A percentile compares a stretch with the other conserved stretches of the same genome.
These are phyloP conservation scores for Monascus ruber DNA, from an alignment of 2,329 filamentous ascomycete species.

Conservation along the genomic window DNA sequence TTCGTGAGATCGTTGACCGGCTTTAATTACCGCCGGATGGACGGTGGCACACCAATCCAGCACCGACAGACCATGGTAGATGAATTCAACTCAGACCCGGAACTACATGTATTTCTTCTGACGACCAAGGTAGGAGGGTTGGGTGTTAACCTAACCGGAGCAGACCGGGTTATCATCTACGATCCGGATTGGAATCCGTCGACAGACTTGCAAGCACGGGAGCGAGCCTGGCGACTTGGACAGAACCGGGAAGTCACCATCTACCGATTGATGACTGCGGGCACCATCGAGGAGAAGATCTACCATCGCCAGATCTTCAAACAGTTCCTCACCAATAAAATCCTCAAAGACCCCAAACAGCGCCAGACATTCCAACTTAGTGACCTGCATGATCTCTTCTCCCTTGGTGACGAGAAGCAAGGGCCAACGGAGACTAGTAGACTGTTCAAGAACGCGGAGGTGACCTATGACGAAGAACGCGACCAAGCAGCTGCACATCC, in stretches of 20 bases:
- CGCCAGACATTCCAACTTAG: slow-evolving; percentile 80
- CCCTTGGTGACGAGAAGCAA: slow-evolving; percentile 55
- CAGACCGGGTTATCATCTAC: slow-evolving; percentile 93
- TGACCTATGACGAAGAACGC: slow-evolving; percentile 45
- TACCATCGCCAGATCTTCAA: slow-evolving; percentile 99
- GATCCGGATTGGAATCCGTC: slow-evolving; percentile 99
- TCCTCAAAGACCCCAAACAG: slow-evolving; percentile 87
- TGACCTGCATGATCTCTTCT: slow-evolving; percentile 87
- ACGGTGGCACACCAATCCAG: slow-evolving; percentile 81
- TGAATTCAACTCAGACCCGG: slow-evolving; percentile 72
- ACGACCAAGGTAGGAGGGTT: slow-evolving; percentile 93
- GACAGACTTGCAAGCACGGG: slow-evolving; percentile 87
- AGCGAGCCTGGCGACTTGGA: slow-evolving; percentile 88
- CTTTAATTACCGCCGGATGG: slow-evolving; percentile 79
- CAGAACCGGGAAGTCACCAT: slow-evolving; percentile 94
- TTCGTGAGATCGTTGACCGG: slow-evolving; percentile 59
- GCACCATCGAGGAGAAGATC: slow-evolving; percentile 98
- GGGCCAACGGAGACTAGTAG: slow-evolving; percentile 71
- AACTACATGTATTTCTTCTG: slow-evolving; percentile 77
- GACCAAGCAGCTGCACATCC: background rate
- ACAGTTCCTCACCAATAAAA: slow-evolving; percentile 93
- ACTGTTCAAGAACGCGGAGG: slow-evolving; percentile 78
- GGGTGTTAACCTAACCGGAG: slow-evolving; percentile 87
- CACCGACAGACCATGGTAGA: slow-evolving; percentile 83
- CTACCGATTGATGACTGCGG: slow-evolving; percentile 94